Evolutionary conservation across 2,329 filamentous ascomycete species (phyloP).

Genomic region (Bisporella sp.): DNA sequence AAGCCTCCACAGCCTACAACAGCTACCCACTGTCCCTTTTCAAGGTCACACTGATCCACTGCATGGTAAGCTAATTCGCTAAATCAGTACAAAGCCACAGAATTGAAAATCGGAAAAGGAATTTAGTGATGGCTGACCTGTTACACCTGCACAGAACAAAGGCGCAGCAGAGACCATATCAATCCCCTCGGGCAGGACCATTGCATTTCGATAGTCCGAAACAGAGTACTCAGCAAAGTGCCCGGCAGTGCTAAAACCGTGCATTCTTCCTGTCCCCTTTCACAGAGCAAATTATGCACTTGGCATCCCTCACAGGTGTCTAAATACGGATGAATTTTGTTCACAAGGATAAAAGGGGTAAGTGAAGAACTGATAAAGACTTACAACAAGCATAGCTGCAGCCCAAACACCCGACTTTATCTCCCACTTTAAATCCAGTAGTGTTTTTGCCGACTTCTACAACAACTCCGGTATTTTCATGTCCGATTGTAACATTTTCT

Average conservation of each 20-base stretch:
- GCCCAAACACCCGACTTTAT: conserved; percentile 36
- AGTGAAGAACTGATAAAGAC: conserved; percentile 26
- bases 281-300: conserved; percentile 34
- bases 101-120: background rate
- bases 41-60: conserved; percentile 9
- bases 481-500: conserved; percentile 29
- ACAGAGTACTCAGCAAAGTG: conserved; percentile 41
- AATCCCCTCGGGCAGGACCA: conserved; percentile 30
- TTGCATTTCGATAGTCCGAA: conserved; percentile 36
- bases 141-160: conserved; percentile 43
- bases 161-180: conserved; percentile 31
- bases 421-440: conserved; percentile 35
- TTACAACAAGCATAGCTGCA: conserved; percentile 30
- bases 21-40: conserved; percentile 1
- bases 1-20: conserved; percentile 8
- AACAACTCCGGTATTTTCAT: conserved; percentile 39
- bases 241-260: conserved; percentile 36
- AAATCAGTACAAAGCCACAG: background rate
- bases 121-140: conserved; percentile 26
- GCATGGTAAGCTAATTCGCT: conserved; percentile 9
- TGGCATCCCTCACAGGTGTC: conserved; percentile 36
- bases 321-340: too few species aligned
- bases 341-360: too few species aligned
- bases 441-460: conserved; percentile 28
- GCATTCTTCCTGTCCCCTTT: conserved; percentile 29